Evolutionary conservation across 2,329 filamentous ascomycete genomes (phyloP).

Genomic region (Sporothrix dimorphospora): DNA sequence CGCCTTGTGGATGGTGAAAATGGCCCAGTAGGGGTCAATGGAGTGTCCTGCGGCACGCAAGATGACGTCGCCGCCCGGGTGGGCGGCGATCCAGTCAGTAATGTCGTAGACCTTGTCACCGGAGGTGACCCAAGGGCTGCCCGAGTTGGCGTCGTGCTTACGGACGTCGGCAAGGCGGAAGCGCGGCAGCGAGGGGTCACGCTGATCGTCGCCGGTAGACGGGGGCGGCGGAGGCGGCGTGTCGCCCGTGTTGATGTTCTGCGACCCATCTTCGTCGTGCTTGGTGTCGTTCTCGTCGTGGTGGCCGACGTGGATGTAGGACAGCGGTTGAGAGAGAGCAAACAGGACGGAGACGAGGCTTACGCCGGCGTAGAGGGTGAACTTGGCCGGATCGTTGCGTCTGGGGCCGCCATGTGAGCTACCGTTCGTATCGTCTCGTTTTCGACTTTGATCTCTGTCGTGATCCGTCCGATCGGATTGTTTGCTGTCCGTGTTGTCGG

Average conservation of each 20-base stretch:
- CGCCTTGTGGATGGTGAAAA: constrained; percentile 70
- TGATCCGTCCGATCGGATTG: background rate
- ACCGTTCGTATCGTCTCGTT: background rate
- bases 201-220: constrained; percentile 28
- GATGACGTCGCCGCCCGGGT: constrained; percentile 71
- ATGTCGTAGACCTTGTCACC: constrained; percentile 71
- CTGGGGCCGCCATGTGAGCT: background rate
- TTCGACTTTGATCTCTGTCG: background rate
- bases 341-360: constrained; percentile 29
- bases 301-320: background rate
- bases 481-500: background rate
- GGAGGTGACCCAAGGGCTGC: constrained; percentile 63
- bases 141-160: constrained; percentile 33
- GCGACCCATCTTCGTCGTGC: background rate
- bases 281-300: background rate
- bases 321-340: constrained; percentile 25
- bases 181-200: constrained; percentile 35
- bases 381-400: background rate
- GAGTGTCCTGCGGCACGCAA: constrained; percentile 65
- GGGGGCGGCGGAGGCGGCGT: background rate
- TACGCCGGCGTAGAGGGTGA: constrained; percentile 28
- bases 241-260: background rate
- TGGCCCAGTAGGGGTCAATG: constrained; percentile 71
- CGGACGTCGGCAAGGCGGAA: constrained; percentile 36
- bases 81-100: constrained; percentile 67